These are phyloP conservation scores for Globisporangium solare DNA, from an alignment of 352 stramenopile genomes.

Conservation along the genomic window DNA sequence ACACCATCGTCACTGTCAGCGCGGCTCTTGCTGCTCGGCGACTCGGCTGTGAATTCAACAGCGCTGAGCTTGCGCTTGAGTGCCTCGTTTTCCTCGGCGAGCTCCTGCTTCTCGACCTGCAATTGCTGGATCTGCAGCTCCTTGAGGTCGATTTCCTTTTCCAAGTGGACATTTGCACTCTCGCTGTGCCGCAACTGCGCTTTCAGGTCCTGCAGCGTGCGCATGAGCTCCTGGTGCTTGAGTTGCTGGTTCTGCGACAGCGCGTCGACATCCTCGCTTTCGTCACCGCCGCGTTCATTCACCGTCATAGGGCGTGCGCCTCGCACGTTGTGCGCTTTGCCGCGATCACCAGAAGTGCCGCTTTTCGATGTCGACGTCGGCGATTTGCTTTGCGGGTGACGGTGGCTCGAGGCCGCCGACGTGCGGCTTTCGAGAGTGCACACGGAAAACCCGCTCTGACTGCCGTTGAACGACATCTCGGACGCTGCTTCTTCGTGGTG, in stretches of 20 bases:
- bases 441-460: constrained; percentile 52
- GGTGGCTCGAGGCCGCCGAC: constrained; percentile 32
- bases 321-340: constrained; percentile 12
- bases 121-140: constrained; percentile 42
- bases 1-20: constrained; percentile 20
- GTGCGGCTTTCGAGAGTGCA: constrained; percentile 53
- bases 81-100: constrained; percentile 19
- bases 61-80: constrained; percentile 9
- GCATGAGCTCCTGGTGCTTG: constrained; percentile 40
- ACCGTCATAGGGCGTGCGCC: constrained; percentile 2
- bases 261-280: constrained; percentile 7
- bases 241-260: constrained; percentile 4
- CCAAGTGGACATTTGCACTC: constrained; percentile 46
- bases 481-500: constrained; percentile 20
- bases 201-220: constrained; percentile 45
- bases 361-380: constrained; percentile 13
- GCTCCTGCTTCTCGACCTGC: constrained; percentile 28
- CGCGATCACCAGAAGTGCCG: constrained; percentile 2
- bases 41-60: neutral
- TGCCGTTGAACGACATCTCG: constrained; percentile 51
- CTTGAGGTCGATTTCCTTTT: constrained; percentile 43
- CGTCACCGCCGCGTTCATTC: constrained; percentile 17
- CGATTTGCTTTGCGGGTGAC: constrained; percentile 13
- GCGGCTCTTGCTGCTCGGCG: neutral
- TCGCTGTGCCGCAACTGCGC: constrained; percentile 49